phyloP scores from a whole-genome alignment of 2,329 filamentous ascomycete species.

The Hirsutella rhossiliensis region DNA sequence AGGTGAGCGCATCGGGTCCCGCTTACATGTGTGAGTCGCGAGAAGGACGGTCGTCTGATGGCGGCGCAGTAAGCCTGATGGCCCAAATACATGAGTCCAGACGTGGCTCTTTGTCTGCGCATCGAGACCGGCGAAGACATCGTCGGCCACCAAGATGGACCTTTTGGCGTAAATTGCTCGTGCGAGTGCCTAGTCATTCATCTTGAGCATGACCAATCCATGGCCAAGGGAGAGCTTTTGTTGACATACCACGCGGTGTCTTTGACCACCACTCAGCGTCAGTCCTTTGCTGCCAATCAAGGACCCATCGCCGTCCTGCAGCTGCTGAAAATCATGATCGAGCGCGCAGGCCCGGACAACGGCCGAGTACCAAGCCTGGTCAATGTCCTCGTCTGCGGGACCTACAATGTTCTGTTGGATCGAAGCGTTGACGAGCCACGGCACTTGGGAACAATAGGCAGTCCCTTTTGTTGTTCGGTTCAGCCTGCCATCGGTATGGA shows the following conservation, averaged over 20 bases:
- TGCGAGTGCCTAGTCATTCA: background rate
- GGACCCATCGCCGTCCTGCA: conserved; percentile 4
- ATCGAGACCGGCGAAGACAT: background rate
- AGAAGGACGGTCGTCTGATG: background rate
- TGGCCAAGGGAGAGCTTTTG: background rate
- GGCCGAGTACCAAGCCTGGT: conserved; percentile 5
- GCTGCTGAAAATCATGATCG: conserved; percentile 5
- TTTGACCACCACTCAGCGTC: conserved; percentile 1
- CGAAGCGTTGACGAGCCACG: conserved; percentile 7
- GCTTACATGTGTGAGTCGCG: background rate
- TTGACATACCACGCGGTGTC: background rate
- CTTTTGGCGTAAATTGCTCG: background rate
- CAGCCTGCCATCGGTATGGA: conserved; percentile 1
- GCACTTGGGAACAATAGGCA: conserved; percentile 8
- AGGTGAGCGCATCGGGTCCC: background rate
- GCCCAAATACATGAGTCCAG: background rate
- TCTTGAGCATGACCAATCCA: background rate
- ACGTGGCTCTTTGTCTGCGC: background rate
- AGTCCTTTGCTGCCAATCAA: background rate
- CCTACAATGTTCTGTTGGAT: conserved; percentile 7
- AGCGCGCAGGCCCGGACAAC: conserved; percentile 6
- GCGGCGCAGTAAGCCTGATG: background rate
- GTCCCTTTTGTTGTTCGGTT: background rate
- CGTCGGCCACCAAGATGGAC: background rate
- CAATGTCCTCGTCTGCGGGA: background rate